Percentiles rank a stretch among this genome's conserved stretches.
These are phyloP conservation scores for Botryotinia calthae DNA, from an alignment of 2,329 filamentous ascomycete genomes.

Conservation along the genomic window DNA sequence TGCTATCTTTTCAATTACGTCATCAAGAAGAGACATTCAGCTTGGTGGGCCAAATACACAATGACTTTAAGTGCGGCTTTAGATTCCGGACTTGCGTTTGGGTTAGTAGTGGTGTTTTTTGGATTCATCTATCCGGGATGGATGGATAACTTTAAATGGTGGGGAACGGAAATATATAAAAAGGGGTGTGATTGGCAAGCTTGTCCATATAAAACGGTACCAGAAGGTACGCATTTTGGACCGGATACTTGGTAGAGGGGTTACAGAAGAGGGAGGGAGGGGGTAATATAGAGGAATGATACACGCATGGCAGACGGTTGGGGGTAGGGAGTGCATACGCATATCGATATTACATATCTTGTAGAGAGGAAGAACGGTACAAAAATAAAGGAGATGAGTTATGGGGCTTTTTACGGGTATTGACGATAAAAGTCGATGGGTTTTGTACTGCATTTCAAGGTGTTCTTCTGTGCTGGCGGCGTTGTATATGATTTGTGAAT, in stretches of 20 bases:
- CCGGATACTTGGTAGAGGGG: conserved; percentile 53
- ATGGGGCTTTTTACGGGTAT: not conserved
- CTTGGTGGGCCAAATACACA: conserved; percentile 90
- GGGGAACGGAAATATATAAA: conserved; percentile 85
- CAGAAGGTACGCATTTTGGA: conserved; percentile 64
- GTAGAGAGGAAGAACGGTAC: not conserved
- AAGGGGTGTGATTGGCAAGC: conserved; percentile 82
- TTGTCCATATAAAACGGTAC: conserved; percentile 66
- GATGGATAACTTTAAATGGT: conserved; percentile 75
- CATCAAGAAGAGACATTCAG: conserved; percentile 64
- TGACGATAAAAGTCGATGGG: not conserved
- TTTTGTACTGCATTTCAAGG: not conserved
- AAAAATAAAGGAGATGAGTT: not conserved
- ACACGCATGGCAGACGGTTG: not conserved
- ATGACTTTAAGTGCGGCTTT: conserved; percentile 84
- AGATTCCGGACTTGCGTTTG: conserved; percentile 79
- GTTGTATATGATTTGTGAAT: not conserved
- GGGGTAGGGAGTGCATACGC: not conserved
- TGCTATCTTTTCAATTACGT: conserved; percentile 82
- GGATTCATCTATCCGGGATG: conserved; percentile 78
- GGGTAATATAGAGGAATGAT: not conserved
- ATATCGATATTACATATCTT: not conserved
- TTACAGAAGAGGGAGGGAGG: not conserved
- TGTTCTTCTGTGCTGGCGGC: not conserved
- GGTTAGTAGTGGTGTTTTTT: conserved; percentile 81